Evolutionary conservation across 345 rosid species (phyloP), one percentile per base, ranked within the genome.

Genomic region (Chamaenerion angustifolium): DNA sequence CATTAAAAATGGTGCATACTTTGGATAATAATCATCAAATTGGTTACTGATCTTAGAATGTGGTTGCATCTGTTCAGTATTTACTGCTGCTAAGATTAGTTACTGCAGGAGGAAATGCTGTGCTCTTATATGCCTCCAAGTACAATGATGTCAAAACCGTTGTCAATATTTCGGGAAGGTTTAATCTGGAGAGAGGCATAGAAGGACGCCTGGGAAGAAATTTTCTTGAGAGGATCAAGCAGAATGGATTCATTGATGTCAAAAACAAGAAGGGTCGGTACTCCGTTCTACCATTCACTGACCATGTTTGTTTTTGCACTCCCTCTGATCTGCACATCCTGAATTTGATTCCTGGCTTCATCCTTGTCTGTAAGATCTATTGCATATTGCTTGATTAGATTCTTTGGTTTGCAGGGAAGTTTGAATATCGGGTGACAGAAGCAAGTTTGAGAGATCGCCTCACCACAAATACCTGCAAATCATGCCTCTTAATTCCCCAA

Each of bases 101-200:
- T 54, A 50, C 48, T 69, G 57, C 76, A 81, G 95, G 98, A 58
- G 94, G 94, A 49, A 90, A 79, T 73, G 94, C 69, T 43, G 95
- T 76, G 63, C 88, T 89, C 48, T 64, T 89, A 35, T 79, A 81
- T 71, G 82, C 95, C 65, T 81, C 95, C 7, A 83, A 83, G 64
- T 78, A 86, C 65, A 67, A 77, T 3, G 84, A 77, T 43, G 63
- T 89, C 46, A 48, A 45, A 15, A 64, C 41, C 11, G 78, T 85
- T 6, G 72, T 89, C 52, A 85, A 83, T 55, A 68, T 89, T 57
- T 77, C 95, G 21, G 94, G 88, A 3, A 76, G 86, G n/a, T 89
- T 79, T 61, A 48, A 75, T 65, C 71, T 86, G 19, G 71, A 76
- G 64, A 79, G 71, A 49, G 88, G 94, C 52, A 79, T 85, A 5